Evolutionary conservation across 176 grass and related monocot species (phyloP).

Genomic region (Paspalum vaginatum): DNA sequence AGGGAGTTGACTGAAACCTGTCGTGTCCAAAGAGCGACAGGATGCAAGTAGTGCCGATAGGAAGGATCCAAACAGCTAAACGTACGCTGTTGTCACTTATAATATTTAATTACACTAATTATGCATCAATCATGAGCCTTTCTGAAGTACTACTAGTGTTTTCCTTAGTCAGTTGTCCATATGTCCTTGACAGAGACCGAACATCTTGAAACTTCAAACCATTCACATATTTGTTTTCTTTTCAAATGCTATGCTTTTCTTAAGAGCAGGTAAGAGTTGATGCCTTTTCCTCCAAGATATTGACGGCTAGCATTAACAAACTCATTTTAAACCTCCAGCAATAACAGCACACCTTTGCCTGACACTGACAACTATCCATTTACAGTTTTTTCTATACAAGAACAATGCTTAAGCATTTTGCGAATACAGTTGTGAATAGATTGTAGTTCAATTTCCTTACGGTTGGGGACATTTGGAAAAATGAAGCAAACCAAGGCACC

Average conservation of each 20-base stretch:
- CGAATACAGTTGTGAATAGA: conserved; percentile 50
- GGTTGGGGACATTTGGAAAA: conserved; percentile 46
- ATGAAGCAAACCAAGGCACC: conserved; percentile 52
- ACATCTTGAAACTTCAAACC: conserved; percentile 50
- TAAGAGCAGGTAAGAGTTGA: conserved; percentile 65
- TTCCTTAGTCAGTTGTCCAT: conserved; percentile 51
- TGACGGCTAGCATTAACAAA: conserved; percentile 58
- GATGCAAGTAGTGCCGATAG: conserved; percentile 59
- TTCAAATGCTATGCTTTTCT: conserved; percentile 56
- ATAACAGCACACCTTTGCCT: conserved; percentile 47
- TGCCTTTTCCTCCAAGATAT: conserved; percentile 81
- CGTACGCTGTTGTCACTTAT: conserved; percentile 37
- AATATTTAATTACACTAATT: conserved; percentile 56
- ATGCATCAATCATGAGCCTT: conserved; percentile 50
- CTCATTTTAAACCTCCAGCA: conserved; percentile 45
- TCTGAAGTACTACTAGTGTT: conserved; percentile 43
- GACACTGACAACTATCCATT: conserved; percentile 41
- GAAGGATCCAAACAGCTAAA: conserved; percentile 52
- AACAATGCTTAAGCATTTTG: conserved; percentile 21
- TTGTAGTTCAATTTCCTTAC: conserved; percentile 42
- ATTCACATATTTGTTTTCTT: conserved; percentile 44
- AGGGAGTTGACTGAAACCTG: conserved; percentile 58
- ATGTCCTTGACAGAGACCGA: conserved; percentile 55
- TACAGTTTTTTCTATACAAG: conserved; percentile 2
- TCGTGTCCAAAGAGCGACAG: conserved; percentile 50